Evolutionary conservation across 129 eudicot species (phyloP).

Genomic region (Tanacetum coccineum): DNA sequence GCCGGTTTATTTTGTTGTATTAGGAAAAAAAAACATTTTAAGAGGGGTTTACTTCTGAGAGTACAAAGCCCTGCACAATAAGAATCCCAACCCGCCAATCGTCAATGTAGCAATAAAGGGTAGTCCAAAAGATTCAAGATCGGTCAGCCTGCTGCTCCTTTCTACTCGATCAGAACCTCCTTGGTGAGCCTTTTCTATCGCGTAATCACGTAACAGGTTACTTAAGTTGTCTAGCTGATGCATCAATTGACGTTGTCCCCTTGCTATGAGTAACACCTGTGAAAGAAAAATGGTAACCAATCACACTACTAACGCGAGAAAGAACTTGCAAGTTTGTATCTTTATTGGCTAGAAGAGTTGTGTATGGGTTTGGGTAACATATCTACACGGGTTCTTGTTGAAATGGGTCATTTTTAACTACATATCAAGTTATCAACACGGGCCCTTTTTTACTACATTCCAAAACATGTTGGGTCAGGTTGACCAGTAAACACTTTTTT

Average conservation of each 20-base stretch:
- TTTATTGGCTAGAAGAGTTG: not conserved
- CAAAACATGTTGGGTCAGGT: not conserved
- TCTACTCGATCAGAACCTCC: constrained; percentile 32
- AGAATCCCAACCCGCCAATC: constrained; percentile 67
- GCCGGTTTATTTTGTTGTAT: constrained; percentile 11
- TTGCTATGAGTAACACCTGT: constrained; percentile 58
- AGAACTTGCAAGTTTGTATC: not conserved
- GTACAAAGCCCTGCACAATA: constrained; percentile 43
- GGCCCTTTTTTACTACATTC: not conserved
- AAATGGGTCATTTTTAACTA: not conserved
- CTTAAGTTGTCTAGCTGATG: constrained; percentile 75
- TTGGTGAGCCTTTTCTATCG: constrained; percentile 49
- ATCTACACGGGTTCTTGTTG: not conserved
- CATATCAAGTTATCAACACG: not conserved
- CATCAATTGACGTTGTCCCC: constrained; percentile 81
- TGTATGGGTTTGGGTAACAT: not conserved
- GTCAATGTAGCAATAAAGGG: constrained; percentile 54
- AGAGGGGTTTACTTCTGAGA: constrained; percentile 36
- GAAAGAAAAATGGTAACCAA: not conserved
- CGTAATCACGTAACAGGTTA: constrained; percentile 51
- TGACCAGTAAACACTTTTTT: not conserved
- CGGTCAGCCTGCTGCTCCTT: constrained; percentile 22
- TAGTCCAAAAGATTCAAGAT: constrained; percentile 39
- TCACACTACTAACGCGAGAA: not conserved
- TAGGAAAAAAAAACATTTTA: not conserved